Evolutionary conservation across 371 early-diverging fungal species (phyloP).

Genomic region (Cokeromyces recurvatus): DNA sequence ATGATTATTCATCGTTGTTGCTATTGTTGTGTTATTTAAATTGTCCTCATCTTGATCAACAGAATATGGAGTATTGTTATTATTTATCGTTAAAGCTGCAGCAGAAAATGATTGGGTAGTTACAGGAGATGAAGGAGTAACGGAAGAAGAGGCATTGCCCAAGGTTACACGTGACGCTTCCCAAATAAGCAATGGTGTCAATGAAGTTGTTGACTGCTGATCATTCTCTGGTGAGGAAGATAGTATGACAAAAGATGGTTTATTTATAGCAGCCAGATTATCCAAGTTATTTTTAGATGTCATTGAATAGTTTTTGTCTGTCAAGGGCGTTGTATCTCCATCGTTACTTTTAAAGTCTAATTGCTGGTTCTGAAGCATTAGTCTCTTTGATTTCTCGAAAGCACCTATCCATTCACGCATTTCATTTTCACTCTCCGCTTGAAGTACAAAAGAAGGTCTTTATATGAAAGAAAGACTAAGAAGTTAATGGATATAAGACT

Average conservation of each 20-base stretch:
- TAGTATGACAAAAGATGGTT: conserved; percentile 29
- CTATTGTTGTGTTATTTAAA: no score
- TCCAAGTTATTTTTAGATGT: no score
- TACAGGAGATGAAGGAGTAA: conserved; percentile 18
- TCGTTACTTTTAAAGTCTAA: no score
- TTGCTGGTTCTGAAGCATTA: conserved; percentile 28
- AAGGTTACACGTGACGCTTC: conserved; percentile 33
- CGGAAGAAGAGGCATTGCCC: conserved; percentile 10
- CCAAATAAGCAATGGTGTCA: conserved; percentile 36
- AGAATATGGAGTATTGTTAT: no score
- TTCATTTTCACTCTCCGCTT: conserved; percentile 71
- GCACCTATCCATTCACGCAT: conserved; percentile 63
- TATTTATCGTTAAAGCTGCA: conserved; percentile 6
- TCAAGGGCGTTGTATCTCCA: no score
- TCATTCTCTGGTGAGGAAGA: conserved; percentile 30
- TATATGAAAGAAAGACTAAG: not conserved
- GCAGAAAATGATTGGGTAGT: conserved; percentile 22
- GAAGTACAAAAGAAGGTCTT: conserved; percentile 48
- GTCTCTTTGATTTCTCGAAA: conserved; percentile 59
- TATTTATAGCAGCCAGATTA: no score
- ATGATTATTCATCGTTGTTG: not conserved
- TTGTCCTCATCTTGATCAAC: no score
- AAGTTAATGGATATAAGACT: no score
- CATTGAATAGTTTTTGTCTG: no score
- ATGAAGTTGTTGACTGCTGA: conserved; percentile 27